Base-by-base conservation (phyloP, 345 rosid species). In the Citrus cavaleriei region DNA sequence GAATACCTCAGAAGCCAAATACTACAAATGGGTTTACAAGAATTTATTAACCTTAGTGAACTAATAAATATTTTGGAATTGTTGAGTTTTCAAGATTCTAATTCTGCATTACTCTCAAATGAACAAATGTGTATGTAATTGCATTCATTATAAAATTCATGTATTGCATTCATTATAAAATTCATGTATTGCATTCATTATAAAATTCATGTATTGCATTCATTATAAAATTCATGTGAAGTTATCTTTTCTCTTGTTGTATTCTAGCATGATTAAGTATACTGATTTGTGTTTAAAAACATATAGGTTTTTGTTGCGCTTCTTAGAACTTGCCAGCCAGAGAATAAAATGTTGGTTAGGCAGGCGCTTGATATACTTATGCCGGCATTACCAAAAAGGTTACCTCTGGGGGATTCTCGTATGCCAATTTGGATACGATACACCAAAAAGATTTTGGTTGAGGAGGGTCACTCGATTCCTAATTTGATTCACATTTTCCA, bases 341-440 rank as follows among this genome's bases (percentile, higher is more conserved):
- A 96, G 89, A 96, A 96, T 81, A 96, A 94, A 87, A 85, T 94
- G 90, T 81, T 94, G 84, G 99, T 96, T 81, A 96, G 94, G 91
- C 99, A 94, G 89, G 99, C 99, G 40, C 91, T 96, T 85, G 99
- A 96, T 84, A 96, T 96, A 77, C 86, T 96, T 73, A 96, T 96
- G 98, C 99, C 99, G 58, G 97, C 99, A 34, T 88, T 96, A 78
- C 99, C 99, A 21, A 88, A 89, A 83, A 92, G 99, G 86, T 89
- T 96, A 69, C 99, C 99, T 83, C 91, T 83, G 80, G 98, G 95
- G 69, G 98, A 96, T 85, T 93, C 97, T 84, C 97, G 97, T 66
- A 96, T 96, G 99, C 99, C 99, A 60, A 93, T 94, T 77, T 96
- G 99, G 99, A 96, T 96, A 83, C 86, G 97, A 86, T 94, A 94